Conservation (phyloP, 2,329 filamentous ascomycete species). For the Phyllosticta citrichinensis region DNA sequence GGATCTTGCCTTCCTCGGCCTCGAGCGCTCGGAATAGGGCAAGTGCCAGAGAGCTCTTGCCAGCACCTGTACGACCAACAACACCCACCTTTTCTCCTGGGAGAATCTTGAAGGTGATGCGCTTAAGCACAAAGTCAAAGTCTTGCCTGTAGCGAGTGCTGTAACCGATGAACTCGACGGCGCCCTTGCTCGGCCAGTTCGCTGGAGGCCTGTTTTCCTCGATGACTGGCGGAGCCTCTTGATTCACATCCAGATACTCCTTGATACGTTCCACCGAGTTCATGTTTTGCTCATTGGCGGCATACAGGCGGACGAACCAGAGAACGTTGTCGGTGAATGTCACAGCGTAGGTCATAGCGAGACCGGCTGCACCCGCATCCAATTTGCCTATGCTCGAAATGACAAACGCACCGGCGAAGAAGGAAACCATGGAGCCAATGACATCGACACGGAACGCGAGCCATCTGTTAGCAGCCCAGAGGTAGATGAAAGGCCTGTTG, state of each 20-base stretch:
- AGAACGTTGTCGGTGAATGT: slow-evolving; percentile 95
- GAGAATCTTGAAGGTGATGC: slow-evolving; percentile 76
- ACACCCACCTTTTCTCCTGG: slow-evolving; percentile 90
- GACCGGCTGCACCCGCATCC: slow-evolving; percentile 82
- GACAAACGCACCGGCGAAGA: slow-evolving; percentile 88
- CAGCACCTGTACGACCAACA: slow-evolving; percentile 87
- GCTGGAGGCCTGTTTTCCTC: slow-evolving; percentile 65
- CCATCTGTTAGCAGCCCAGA: slow-evolving; percentile 97
- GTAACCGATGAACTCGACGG: slow-evolving; percentile 71
- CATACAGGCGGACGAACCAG: slow-evolving; percentile 91
- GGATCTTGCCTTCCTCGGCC: slow-evolving; percentile 77
- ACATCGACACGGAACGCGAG: slow-evolving; percentile 86
- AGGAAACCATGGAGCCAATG: slow-evolving; percentile 81
- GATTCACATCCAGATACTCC: slow-evolving; percentile 93
- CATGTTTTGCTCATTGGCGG: slow-evolving; percentile 98
- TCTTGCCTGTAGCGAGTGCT: slow-evolving; percentile 82
- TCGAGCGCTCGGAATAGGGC: slow-evolving; percentile 91
- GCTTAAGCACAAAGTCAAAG: slow-evolving; percentile 74
- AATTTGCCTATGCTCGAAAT: slow-evolving; percentile 72
- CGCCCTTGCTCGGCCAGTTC: slow-evolving; percentile 78
- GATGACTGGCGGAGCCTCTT: slow-evolving; percentile 72
- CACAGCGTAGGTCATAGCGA: slow-evolving; percentile 91
- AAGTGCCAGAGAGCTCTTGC: slow-evolving; percentile 89
- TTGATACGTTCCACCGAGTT: slow-evolving; percentile 96
- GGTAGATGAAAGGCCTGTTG: slow-evolving; percentile 84